A percentile compares a stretch with the other conserved stretches of the same genome.
phyloP scores from a whole-genome alignment of 2,329 filamentous ascomycete genomes.

The Sporothrix euskadiensis region DNA sequence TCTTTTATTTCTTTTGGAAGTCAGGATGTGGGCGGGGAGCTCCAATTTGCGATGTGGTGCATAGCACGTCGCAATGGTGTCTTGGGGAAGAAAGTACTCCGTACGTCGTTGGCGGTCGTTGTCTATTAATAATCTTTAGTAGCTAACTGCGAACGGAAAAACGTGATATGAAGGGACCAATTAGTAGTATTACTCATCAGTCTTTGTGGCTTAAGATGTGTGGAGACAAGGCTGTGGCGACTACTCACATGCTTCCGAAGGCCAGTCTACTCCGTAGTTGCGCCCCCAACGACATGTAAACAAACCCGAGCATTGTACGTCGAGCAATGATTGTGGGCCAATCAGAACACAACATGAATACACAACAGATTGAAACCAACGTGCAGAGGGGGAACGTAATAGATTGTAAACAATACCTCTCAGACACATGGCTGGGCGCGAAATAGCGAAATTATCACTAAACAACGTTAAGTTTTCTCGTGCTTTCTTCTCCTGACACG shows the following conservation, averaged over 20 bases:
- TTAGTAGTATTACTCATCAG: background rate
- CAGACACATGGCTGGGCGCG: background rate
- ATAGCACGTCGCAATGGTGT: background rate
- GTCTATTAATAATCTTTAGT: background rate
- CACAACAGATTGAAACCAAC: background rate
- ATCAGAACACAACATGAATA: background rate
- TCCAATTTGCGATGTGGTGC: background rate
- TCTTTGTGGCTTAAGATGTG: constrained; percentile 10
- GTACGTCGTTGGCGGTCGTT: too few relatives aligned
- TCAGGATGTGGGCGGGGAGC: background rate
- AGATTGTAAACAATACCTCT: background rate
- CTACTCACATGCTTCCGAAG: background rate
- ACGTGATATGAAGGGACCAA: background rate
- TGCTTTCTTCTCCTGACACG: background rate
- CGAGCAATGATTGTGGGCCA: background rate
- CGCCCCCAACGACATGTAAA: constrained; percentile 32
- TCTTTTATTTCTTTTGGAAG: background rate
- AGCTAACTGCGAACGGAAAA: background rate
- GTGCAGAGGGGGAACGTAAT: background rate
- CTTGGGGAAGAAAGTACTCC: background rate
- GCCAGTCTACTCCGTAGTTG: constrained; percentile 17
- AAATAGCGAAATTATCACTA: background rate
- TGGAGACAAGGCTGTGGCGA: constrained; percentile 23
- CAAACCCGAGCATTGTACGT: constrained; percentile 18
- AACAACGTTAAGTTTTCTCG: background rate